These are phyloP conservation scores for Xylaria sp. DNA, from an alignment of 2,329 filamentous ascomycete genomes.

Conservation along the genomic window DNA sequence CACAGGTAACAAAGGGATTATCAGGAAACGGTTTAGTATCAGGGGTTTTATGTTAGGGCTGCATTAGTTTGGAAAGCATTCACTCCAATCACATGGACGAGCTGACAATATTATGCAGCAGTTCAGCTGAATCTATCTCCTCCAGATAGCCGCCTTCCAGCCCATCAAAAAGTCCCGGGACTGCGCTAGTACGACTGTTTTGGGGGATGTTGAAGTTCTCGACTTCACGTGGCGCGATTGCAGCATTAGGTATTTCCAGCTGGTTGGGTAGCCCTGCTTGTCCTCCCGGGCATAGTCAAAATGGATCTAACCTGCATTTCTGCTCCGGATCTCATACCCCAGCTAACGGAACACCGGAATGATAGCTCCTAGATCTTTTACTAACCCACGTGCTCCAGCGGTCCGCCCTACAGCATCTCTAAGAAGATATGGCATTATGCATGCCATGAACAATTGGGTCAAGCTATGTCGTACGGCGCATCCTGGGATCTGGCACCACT, in stretches of 20 bases:
- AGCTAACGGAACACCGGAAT: background rate
- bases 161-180: background rate
- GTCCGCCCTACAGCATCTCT: background rate
- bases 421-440: background rate
- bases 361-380: background rate
- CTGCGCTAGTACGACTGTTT: slow-evolving; percentile 1
- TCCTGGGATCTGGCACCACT: background rate
- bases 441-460: background rate
- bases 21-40: background rate
- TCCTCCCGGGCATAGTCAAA: background rate
- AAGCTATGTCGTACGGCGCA: background rate
- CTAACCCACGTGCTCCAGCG: background rate
- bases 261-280: background rate
- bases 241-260: background rate
- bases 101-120: background rate
- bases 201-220: background rate
- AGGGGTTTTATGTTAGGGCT: slow-evolving; percentile 10
- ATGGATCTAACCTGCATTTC: background rate
- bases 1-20: too few relatives aligned
- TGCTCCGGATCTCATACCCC: background rate
- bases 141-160: slow-evolving; percentile 1
- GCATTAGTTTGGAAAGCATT: background rate
- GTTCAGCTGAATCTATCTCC: slow-evolving; percentile 13
- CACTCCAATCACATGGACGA: slow-evolving; percentile 2
- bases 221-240: background rate